These are phyloP conservation scores for Cercospora sp. DNA, from an alignment of 2,329 filamentous ascomycete species.

Conservation along the genomic window DNA sequence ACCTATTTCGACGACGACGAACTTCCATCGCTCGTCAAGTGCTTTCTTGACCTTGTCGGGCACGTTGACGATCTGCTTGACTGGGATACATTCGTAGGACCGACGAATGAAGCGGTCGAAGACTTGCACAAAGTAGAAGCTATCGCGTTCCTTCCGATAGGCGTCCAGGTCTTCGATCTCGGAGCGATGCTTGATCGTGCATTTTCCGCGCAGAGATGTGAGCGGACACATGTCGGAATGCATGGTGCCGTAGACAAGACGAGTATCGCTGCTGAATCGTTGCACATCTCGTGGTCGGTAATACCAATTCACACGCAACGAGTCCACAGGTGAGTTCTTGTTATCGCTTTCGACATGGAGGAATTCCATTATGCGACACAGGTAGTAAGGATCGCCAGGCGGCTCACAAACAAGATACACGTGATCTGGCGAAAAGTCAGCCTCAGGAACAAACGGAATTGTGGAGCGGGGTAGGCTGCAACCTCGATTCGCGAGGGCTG, in stretches of 20 bases:
- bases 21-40: slow-evolving; percentile 94
- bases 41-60: slow-evolving; percentile 93
- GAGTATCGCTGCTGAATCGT: slow-evolving; percentile 85
- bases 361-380: slow-evolving; percentile 98
- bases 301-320: slow-evolving; percentile 95
- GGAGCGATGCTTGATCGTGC: slow-evolving; percentile 81
- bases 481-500: slow-evolving; percentile 24
- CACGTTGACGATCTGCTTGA: slow-evolving; percentile 89
- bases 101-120: slow-evolving; percentile 98
- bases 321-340: slow-evolving; percentile 71
- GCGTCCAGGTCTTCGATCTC: slow-evolving; percentile 81
- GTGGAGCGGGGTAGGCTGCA: slow-evolving; percentile 31
- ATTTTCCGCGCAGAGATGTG: slow-evolving; percentile 89
- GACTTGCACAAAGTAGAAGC: slow-evolving; percentile 95
- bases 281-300: slow-evolving; percentile 95
- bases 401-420: slow-evolving; percentile 97
- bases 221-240: slow-evolving; percentile 95
- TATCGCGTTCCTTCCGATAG: slow-evolving; percentile 80
- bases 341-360: slow-evolving; percentile 75
- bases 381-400: slow-evolving; percentile 95
- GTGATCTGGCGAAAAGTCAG: slow-evolving; percentile 61
- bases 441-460: slow-evolving; percentile 25
- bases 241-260: slow-evolving; percentile 94
- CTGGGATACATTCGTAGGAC: slow-evolving; percentile 95
- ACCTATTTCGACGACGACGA: slow-evolving; percentile 88